These are phyloP conservation scores for Dendrobium catenatum DNA, from an alignment of 106 monocot genomes.

Conservation along the genomic window DNA sequence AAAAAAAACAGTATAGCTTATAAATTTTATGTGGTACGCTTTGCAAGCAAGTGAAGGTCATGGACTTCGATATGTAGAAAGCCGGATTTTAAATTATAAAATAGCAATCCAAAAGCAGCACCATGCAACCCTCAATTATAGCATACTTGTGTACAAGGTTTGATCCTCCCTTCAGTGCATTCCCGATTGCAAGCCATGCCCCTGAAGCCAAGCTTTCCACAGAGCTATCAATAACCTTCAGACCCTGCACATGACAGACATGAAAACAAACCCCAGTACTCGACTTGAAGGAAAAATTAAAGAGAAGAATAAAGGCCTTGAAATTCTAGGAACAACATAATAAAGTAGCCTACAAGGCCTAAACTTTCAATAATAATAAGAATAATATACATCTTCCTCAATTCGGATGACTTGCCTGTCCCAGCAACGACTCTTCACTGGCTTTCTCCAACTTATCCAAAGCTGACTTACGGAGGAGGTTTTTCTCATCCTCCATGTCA, in stretches of 20 bases:
- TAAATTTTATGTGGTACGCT: neutral
- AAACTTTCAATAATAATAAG: neutral
- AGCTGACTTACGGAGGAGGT: conserved; percentile 50
- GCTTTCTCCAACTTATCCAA: conserved; percentile 77
- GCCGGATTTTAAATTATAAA: neutral
- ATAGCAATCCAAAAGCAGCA: neutral
- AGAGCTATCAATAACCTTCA: conserved; percentile 68
- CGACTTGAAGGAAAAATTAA: neutral
- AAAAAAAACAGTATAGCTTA: neutral
- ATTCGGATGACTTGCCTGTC: conserved; percentile 38
- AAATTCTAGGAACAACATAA: too few species aligned
- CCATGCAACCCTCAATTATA: neutral
- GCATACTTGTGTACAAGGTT: conserved; percentile 66
- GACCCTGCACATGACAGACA: conserved; percentile 40
- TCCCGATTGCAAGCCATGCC: conserved; percentile 72
- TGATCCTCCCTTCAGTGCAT: conserved; percentile 73
- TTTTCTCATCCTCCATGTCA: conserved; percentile 26
- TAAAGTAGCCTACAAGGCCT: too few species aligned
- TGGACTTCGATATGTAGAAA: neutral
- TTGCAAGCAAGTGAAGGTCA: neutral
- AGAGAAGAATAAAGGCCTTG: neutral
- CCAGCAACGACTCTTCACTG: conserved; percentile 73
- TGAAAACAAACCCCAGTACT: neutral
- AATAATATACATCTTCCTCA: neutral
- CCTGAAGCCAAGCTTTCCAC: conserved; percentile 73